Percentiles rank a stretch among this genome's conserved stretches.
phyloP scores from a whole-genome alignment of 805 yeast species.

The Cephaloascus fragrans region DNA sequence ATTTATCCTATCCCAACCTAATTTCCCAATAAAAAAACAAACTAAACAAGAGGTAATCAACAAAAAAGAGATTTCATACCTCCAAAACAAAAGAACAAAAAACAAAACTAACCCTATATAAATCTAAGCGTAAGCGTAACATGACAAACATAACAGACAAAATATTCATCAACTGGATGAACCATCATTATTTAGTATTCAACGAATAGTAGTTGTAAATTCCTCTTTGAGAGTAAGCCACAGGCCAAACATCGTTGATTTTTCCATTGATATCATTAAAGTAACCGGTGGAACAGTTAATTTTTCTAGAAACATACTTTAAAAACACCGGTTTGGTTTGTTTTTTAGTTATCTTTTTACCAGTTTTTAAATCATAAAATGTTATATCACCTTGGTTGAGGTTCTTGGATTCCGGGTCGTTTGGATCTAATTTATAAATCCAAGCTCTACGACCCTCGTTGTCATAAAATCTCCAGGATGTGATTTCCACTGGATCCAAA shows the following conservation, averaged over 20 bases:
- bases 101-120: no score
- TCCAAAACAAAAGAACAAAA: no score
- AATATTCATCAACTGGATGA: no score
- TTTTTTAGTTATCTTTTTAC: slow-evolving; percentile 43
- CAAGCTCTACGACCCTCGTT: slow-evolving; percentile 75
- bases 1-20: no score
- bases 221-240: slow-evolving; percentile 41
- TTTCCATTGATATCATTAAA: slow-evolving; percentile 25
- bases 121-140: no score
- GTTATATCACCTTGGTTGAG: slow-evolving; percentile 26
- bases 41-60: no score
- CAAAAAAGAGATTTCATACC: no score
- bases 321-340: slow-evolving; percentile 37
- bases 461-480: slow-evolving; percentile 41
- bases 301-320: slow-evolving; percentile 42
- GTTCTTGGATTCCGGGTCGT: slow-evolving; percentile 14
- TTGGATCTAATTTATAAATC: slow-evolving; percentile 43
- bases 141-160: no score
- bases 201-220: slow-evolving; percentile 49
- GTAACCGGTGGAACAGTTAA: slow-evolving; percentile 45
- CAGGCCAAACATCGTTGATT: slow-evolving; percentile 40
- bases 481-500: slow-evolving; percentile 17
- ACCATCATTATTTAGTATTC: slow-evolving; percentile 31
- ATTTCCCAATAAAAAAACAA: no score
- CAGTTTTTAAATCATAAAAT: slow-evolving; percentile 54